A percentile compares a stretch with the other conserved stretches of the same genome.
phyloP scores from a whole-genome alignment of 305 asterid species.

The Petunia hybrid region DNA sequence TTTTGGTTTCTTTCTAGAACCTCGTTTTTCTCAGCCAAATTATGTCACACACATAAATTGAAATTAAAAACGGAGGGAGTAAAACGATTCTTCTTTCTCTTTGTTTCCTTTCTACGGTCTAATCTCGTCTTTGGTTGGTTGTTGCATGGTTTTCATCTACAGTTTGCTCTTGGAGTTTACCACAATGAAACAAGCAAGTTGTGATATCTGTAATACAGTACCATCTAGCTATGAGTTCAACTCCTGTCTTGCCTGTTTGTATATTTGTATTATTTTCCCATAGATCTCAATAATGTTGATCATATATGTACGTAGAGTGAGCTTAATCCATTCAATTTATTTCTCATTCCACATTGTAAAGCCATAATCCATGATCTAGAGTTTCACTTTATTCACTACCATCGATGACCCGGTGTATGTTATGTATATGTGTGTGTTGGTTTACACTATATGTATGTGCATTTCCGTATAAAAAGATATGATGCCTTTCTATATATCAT shows the following conservation, averaged over 20 bases:
- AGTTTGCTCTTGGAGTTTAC: slow-evolving; percentile 68
- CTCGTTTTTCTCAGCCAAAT: too few relatives aligned
- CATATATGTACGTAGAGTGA: background rate
- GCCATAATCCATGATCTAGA: background rate
- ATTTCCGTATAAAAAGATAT: too few relatives aligned
- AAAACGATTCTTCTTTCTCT: too few relatives aligned
- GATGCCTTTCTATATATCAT: too few relatives aligned
- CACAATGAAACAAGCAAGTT: slow-evolving; percentile 40
- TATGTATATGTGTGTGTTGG: too few relatives aligned
- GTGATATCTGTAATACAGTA: slow-evolving; percentile 28
- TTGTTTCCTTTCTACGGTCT: background rate
- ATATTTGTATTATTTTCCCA: slow-evolving; percentile 9
- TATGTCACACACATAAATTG: too few relatives aligned
- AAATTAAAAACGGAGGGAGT: too few relatives aligned
- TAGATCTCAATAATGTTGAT: background rate
- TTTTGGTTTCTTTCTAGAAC: slow-evolving; percentile 21
- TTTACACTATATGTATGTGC: too few relatives aligned
- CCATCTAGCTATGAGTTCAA: background rate
- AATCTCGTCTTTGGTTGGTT: slow-evolving; percentile 7
- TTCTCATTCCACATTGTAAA: background rate
- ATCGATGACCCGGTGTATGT: too few relatives aligned
- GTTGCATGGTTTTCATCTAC: slow-evolving; percentile 40
- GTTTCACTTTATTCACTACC: background rate
- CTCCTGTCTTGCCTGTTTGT: slow-evolving; percentile 5
- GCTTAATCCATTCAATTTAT: background rate